Conservation (phyloP, 2,329 filamentous ascomycete genomes). For the Phaeosphaeriaceae sp. region DNA sequence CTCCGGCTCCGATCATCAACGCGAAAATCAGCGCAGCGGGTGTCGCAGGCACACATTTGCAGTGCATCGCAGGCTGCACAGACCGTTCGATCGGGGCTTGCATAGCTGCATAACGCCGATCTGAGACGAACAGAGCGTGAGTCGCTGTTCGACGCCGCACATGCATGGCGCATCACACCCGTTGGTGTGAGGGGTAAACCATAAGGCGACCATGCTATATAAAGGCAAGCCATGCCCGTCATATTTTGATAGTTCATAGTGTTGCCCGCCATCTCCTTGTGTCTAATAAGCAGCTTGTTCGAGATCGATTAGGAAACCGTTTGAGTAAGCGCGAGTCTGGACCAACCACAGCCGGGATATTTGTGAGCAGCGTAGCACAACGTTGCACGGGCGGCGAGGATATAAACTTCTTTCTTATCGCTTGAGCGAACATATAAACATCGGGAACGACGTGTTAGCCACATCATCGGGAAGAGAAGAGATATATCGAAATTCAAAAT, state of each 20-base stretch:
- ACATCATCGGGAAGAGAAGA: neutral
- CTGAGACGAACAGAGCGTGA: neutral
- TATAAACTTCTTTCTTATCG: neutral
- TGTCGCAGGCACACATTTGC: neutral
- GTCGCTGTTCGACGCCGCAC: neutral
- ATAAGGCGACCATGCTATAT: neutral
- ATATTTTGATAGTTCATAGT: neutral
- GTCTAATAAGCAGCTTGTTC: neutral
- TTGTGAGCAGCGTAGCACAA: conserved; percentile 26
- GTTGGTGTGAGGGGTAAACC: neutral
- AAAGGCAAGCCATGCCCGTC: neutral
- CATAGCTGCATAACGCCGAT: neutral
- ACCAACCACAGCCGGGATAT: conserved; percentile 28
- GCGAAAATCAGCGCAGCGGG: neutral
- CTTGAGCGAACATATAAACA: neutral
- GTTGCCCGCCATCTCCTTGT: neutral
- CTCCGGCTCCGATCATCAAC: neutral
- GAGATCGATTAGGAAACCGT: neutral
- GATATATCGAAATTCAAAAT: conserved; percentile 16
- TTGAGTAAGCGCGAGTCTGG: conserved; percentile 8
- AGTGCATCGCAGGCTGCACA: neutral
- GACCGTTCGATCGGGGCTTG: neutral
- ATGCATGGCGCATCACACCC: neutral
- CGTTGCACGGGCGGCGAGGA: conserved; percentile 7
- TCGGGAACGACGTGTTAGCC: neutral